Base-by-base conservation (phyloP, 192 early-diverging fungal species). In the Mortierella alpina region DNA sequence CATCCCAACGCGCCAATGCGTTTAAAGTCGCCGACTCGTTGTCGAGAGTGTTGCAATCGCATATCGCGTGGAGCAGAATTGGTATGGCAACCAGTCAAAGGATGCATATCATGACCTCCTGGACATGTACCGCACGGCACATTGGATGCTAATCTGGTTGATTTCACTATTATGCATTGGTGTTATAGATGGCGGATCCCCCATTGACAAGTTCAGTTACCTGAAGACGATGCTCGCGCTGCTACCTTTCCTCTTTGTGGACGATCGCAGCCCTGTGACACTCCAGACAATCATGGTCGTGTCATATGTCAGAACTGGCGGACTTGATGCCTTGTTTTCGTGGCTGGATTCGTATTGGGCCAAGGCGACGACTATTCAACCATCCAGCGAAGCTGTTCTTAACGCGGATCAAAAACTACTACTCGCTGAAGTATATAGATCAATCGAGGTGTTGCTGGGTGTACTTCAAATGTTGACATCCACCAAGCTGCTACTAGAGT, bases 391-490 rank as follows among this genome's bases (percentile, higher is more conserved):
- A 41, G 9, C 57, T 17, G 49, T 45, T 14, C 47, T 50, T 18
- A 82, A 89, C 14, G 50, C 42, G 4, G 82, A 79, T 40, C 80
- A 90, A 52, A 81, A 75, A 40, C 83, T 88, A 23, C 39, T 68
- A 44, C 59, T 88, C 44, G 48, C 61, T 17, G 71, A 83, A 18
- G 70, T 88, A 14, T 61, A 90, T 31, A 75, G 63, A 45, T 75
- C 86, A 15, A 76, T 93, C 10, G 91, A 95, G 68, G 70, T 85
- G 9, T 67, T 86, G 15, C 66, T 94, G 14, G 84, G 84, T 41
- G 86, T 95, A 6, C 77, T 98, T 39, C 88, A 91, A 63, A 89
- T 88, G 44, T 68, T 95, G 52, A 70, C 87, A 15, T 95, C 95
- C 22, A 85, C 86, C 54, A 92, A 94, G 59, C 82, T 93, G 9